phyloP scores from a whole-genome alignment of 1,139 yeast genomes.

The Saccharomyces hybrid region DNA sequence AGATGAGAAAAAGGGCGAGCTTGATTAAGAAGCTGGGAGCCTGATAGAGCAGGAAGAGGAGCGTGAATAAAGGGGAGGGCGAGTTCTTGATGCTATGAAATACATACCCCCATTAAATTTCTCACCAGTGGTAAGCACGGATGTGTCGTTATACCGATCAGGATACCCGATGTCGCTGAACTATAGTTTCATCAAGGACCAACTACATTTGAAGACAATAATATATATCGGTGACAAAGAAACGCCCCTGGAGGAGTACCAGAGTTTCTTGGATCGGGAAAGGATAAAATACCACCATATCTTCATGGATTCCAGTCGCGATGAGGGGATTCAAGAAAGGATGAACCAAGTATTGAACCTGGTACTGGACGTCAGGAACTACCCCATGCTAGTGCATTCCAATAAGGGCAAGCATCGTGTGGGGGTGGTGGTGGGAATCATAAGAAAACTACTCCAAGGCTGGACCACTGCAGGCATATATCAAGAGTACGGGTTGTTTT shows the following conservation, averaged over 20 bases:
- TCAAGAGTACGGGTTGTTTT: slow-evolving; percentile 88
- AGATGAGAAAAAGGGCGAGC: background rate
- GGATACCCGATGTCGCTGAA: slow-evolving; percentile 91
- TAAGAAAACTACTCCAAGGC: slow-evolving; percentile 78
- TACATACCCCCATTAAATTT: slow-evolving; percentile 88
- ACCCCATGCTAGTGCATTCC: slow-evolving; percentile 83
- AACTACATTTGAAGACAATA: slow-evolving; percentile 65
- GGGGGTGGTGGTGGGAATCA: slow-evolving; percentile 82
- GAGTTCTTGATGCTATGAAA: slow-evolving; percentile 9
- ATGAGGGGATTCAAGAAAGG: slow-evolving; percentile 58
- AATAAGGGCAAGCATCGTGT: slow-evolving; percentile 94
- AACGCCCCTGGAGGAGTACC: slow-evolving; percentile 52
- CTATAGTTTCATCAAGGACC: slow-evolving; percentile 60
- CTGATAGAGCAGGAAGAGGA: background rate
- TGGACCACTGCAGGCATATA: slow-evolving; percentile 92
- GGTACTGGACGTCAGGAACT: slow-evolving; percentile 61
- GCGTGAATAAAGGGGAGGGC: background rate
- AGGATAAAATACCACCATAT: slow-evolving; percentile 54
- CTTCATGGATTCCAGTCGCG: slow-evolving; percentile 63
- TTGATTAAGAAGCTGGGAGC: background rate
- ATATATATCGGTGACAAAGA: slow-evolving; percentile 76
- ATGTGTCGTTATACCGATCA: slow-evolving; percentile 77
- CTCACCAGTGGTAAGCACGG: slow-evolving; percentile 55
- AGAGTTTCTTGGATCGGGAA: slow-evolving; percentile 51
- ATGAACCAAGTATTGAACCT: slow-evolving; percentile 56